Conservation (phyloP, 345 rosid genomes). For the Pseudoturritis turrita region DNA sequence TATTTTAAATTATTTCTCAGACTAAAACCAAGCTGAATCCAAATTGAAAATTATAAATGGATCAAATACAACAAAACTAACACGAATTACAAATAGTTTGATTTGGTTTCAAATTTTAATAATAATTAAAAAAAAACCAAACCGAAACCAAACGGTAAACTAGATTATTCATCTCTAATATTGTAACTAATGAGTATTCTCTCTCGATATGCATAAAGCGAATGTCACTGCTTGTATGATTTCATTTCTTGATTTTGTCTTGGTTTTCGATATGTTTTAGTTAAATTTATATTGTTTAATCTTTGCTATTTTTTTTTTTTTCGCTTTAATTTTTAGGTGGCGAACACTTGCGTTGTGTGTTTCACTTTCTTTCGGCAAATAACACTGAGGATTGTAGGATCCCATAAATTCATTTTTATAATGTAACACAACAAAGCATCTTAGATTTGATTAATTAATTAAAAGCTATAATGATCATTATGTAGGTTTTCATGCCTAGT, state of each 20-base stretch:
- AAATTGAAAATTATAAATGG: too few species aligned
- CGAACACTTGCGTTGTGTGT: conserved; percentile 23
- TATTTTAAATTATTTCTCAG: too few species aligned
- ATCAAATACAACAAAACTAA: too few species aligned
- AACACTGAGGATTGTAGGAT: conserved; percentile 11
- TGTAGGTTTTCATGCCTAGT: not conserved
- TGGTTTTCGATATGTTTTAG: not conserved
- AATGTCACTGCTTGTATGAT: not conserved
- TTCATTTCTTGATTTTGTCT: not conserved
- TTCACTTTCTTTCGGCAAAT: conserved; percentile 22
- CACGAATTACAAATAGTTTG: too few species aligned
- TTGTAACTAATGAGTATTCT: not conserved
- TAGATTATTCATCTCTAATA: not conserved
- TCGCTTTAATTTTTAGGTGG: not conserved
- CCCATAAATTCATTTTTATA: not conserved
- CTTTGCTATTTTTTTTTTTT: not conserved
- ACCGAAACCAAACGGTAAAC: too few species aligned
- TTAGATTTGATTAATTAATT: conserved; percentile 7
- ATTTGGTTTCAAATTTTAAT: too few species aligned
- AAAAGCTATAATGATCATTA: conserved; percentile 6
- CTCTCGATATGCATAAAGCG: not conserved
- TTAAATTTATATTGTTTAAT: not conserved
- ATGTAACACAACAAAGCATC: not conserved
- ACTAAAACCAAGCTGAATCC: too few species aligned
- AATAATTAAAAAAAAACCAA: too few species aligned